Conservation (phyloP, 1,284 basidiomycete species). For the Ganoderma meredithae region DNA sequence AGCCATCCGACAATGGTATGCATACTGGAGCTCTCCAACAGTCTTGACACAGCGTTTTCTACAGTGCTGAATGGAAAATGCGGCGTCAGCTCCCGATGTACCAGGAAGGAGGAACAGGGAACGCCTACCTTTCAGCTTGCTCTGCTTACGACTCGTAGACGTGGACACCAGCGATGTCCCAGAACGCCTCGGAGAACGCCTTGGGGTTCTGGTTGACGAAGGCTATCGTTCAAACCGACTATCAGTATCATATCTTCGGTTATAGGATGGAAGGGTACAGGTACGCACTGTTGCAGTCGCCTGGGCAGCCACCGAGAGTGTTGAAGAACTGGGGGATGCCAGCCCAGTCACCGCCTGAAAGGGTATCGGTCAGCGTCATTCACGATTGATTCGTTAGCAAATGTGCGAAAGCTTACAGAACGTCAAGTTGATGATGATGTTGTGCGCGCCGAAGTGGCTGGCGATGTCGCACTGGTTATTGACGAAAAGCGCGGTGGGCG, state of each 20-base stretch:
- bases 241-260: neutral
- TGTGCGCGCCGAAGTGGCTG: slow-evolving; percentile 60
- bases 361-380: neutral
- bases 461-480: slow-evolving; percentile 57
- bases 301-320: slow-evolving; percentile 54
- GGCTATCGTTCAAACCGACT: slow-evolving; percentile 33
- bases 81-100: neutral
- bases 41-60: slow-evolving; percentile 14
- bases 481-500: slow-evolving; percentile 63
- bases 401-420: slow-evolving; percentile 42
- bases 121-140: slow-evolving; percentile 14
- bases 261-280: neutral
- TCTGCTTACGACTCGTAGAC: slow-evolving; percentile 36
- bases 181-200: slow-evolving; percentile 57
- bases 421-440: slow-evolving; percentile 66
- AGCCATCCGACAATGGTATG: slow-evolving; percentile 17
- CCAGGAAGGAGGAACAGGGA: neutral
- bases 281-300: slow-evolving; percentile 54
- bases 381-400: neutral
- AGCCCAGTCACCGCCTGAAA: slow-evolving; percentile 62
- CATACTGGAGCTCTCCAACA: slow-evolving; percentile 2
- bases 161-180: slow-evolving; percentile 48
- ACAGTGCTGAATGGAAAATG: slow-evolving; percentile 25
- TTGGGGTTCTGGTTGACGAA: slow-evolving; percentile 53
- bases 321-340: slow-evolving; percentile 50